A percentile compares a stretch with the other conserved stretches of the same genome.
These are phyloP conservation scores for Austroboletus olivaceoglutinosus DNA, from an alignment of 1,284 basidiomycete species.

Conservation along the genomic window DNA sequence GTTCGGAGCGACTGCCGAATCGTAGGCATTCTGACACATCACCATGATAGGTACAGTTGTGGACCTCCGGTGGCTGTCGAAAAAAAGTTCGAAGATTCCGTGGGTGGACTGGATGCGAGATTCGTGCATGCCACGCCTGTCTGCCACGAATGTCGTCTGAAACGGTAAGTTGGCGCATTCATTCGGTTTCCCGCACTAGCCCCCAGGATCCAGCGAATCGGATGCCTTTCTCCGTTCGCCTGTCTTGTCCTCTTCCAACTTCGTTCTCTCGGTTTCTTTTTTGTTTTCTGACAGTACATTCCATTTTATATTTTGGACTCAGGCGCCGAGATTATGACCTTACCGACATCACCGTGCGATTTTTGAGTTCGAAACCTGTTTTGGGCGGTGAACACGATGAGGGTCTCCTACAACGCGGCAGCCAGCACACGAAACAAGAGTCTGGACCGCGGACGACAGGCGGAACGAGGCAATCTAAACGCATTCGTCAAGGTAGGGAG, in stretches of 20 bases:
- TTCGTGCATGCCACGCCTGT: constrained; percentile 52
- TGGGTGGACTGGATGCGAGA: constrained; percentile 27
- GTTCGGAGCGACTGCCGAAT: constrained; percentile 3
- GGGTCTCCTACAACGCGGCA: constrained; percentile 21
- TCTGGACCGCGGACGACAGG: constrained; percentile 23
- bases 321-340: constrained; percentile 52
- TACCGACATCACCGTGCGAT: constrained; percentile 51
- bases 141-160: constrained; percentile 59
- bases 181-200: not conserved
- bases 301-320: constrained; percentile 8
- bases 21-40: constrained; percentile 15
- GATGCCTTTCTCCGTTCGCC: not conserved
- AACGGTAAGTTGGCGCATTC: constrained; percentile 45
- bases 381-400: constrained; percentile 24
- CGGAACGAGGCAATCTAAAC: constrained; percentile 60
- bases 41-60: constrained; percentile 50
- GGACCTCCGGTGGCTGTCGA: constrained; percentile 57
- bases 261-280: not conserved
- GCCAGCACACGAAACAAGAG: constrained; percentile 28
- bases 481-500: constrained; percentile 56
- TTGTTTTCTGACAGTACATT: constrained; percentile 18
- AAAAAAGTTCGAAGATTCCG: constrained; percentile 36
- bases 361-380: constrained; percentile 29
- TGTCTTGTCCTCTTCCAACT: constrained; percentile 2
- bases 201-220: not conserved